phyloP scores from a whole-genome alignment of 768 basidiomycete genomes.

The Boletus pseudopeckii region DNA sequence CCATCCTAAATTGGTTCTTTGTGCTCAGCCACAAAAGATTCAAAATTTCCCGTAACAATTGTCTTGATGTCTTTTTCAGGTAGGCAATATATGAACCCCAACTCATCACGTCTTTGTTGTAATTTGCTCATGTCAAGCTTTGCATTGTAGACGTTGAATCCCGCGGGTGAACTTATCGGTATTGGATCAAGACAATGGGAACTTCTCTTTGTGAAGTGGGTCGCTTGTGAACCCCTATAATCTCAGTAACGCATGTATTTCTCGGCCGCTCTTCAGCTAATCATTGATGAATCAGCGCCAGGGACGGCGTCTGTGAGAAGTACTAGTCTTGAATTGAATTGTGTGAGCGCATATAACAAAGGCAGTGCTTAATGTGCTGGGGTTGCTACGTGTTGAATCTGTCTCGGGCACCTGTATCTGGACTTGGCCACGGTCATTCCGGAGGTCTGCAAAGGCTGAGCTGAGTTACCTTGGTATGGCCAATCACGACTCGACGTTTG shows the following conservation, averaged over 20 bases:
- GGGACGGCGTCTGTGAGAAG: slow-evolving; percentile 4
- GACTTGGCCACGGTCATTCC: slow-evolving; percentile 25
- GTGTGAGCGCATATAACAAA: slow-evolving; percentile 2
- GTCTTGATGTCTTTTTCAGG: slow-evolving; percentile 8
- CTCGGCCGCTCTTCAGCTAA: slow-evolving; percentile 3
- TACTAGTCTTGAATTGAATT: background rate
- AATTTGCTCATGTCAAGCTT: background rate
- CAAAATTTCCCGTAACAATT: slow-evolving; percentile 7
- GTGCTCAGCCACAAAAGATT: background rate
- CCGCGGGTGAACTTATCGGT: background rate
- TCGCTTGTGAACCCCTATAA: background rate
- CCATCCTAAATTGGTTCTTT: background rate
- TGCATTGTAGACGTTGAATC: background rate
- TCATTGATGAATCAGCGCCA: background rate
- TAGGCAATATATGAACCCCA: background rate
- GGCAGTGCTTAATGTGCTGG: slow-evolving; percentile 13
- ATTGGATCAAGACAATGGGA: background rate
- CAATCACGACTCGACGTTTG: slow-evolving; percentile 12
- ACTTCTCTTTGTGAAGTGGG: background rate
- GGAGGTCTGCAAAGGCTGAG: slow-evolving; percentile 8
- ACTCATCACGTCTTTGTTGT: background rate
- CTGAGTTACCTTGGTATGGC: slow-evolving; percentile 10
- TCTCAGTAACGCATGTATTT: slow-evolving; percentile 2
- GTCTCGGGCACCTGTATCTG: background rate
- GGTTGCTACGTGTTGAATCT: slow-evolving; percentile 1